phyloP scores from a whole-genome alignment of 768 basidiomycete genomes.

The Tylopilus rubrobrunneus region DNA sequence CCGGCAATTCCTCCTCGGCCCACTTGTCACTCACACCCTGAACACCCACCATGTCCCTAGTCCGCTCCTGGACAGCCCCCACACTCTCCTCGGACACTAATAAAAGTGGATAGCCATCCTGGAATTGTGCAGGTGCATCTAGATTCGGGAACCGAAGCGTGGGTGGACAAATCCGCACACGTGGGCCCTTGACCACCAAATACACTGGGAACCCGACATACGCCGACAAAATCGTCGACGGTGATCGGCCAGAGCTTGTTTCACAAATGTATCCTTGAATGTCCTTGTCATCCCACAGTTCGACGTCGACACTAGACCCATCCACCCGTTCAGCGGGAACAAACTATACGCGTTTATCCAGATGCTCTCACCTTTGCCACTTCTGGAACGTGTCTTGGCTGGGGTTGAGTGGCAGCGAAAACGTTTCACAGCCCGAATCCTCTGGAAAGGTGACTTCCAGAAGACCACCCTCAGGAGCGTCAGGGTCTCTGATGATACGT shows the following conservation, averaged over 20 bases:
- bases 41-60: slow-evolving; percentile 43
- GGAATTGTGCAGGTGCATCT: slow-evolving; percentile 52
- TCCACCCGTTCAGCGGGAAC: background rate
- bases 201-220: slow-evolving; percentile 62
- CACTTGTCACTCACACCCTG: slow-evolving; percentile 51
- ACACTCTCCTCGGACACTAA: slow-evolving; percentile 67
- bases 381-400: slow-evolving; percentile 40
- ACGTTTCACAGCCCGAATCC: slow-evolving; percentile 52
- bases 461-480: slow-evolving; percentile 42
- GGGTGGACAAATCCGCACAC: slow-evolving; percentile 45
- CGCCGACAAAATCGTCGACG: slow-evolving; percentile 53
- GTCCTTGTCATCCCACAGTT: slow-evolving; percentile 42
- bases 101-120: slow-evolving; percentile 71
- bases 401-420: slow-evolving; percentile 58
- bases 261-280: slow-evolving; percentile 69
- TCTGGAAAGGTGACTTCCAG: slow-evolving; percentile 59
- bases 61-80: slow-evolving; percentile 44
- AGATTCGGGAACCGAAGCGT: slow-evolving; percentile 57
- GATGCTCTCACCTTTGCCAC: slow-evolving; percentile 56
- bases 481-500: slow-evolving; percentile 43
- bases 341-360: background rate
- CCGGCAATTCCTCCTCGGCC: slow-evolving; percentile 44
- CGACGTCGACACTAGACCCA: slow-evolving; percentile 48
- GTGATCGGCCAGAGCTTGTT: slow-evolving; percentile 37
- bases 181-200: slow-evolving; percentile 64